Conservation (phyloP, 352 stramenopile species). For the Phytophthora meadii region DNA sequence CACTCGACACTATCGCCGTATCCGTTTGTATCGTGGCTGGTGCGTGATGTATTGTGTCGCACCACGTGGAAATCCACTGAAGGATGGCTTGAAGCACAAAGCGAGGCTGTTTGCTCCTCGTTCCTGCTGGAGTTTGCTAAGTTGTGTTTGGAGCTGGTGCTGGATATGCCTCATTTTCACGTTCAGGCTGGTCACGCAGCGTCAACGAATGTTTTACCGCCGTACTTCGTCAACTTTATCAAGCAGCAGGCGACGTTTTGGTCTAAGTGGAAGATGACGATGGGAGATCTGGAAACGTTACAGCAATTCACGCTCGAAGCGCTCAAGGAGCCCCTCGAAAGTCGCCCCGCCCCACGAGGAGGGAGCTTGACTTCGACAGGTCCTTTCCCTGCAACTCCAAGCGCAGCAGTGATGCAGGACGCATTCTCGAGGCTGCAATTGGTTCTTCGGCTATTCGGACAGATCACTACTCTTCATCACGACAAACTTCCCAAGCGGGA, state of each 20-base stretch:
- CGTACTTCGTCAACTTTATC: constrained; percentile 90
- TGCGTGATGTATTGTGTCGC: constrained; percentile 82
- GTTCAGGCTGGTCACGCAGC: constrained; percentile 47
- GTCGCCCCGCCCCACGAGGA: constrained; percentile 19
- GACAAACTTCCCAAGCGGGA: constrained; percentile 48
- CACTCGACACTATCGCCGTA: constrained; percentile 63
- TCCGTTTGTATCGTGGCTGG: constrained; percentile 84
- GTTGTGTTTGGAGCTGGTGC: constrained; percentile 76
- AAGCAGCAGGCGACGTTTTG: constrained; percentile 79
- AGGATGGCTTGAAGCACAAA: constrained; percentile 66
- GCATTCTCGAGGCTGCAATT: constrained; percentile 78
- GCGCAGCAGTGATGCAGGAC: constrained; percentile 75
- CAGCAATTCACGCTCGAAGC: constrained; percentile 66
- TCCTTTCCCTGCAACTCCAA: constrained; percentile 53
- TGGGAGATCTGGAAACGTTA: constrained; percentile 61
- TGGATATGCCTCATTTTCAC: constrained; percentile 81
- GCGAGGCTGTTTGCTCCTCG: constrained; percentile 61
- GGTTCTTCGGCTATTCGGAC: constrained; percentile 59
- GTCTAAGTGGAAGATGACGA: constrained; percentile 77
- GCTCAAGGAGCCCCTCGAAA: constrained; percentile 60
- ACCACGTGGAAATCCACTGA: constrained; percentile 84
- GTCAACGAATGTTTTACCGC: constrained; percentile 74
- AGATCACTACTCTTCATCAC: constrained; percentile 78
- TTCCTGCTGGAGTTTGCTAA: constrained; percentile 81
- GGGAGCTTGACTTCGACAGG: constrained; percentile 6